Evolutionary conservation across 352 stramenopile genomes (phyloP), one percentile per base, ranked within the genome.

Genomic region (Phytopythium litorale): DNA sequence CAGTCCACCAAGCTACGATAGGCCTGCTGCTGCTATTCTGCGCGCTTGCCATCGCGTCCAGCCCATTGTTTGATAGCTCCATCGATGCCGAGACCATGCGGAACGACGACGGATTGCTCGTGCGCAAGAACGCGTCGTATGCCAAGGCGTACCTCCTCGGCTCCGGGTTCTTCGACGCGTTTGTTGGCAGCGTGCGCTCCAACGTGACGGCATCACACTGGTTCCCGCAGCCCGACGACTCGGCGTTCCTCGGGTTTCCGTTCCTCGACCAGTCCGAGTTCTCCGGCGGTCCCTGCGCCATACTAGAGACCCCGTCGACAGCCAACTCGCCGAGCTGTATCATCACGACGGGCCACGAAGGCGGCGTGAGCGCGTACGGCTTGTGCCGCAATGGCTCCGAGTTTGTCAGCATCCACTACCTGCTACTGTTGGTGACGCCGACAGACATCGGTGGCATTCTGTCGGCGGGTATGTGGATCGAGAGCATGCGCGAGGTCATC

Each of bases 81-180:
- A 65, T 78, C 25, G 70, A 78, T 48, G 55, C 70, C 0, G 70
- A 78, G 28, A 58, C 52, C 32, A 59, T 75, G 49, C 68, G 38
- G 2, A 67, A 75, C 40, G 59, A 75, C 56, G 64, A 65, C 33
- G 64, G 71, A 6, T 40, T 67, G 15, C 37, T 70, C 6, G 38
- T 75, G 33, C 73, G 73, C 43, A 78, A 78, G 60, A 78, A 78
- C 52, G 67, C 67, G 16, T 78, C 71, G 9, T 78, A 67, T 30
- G 71, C 71, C 25, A 71, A 67, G 6, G 71, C 71, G 0, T 75
- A 78, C 48, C 67, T 75, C 54, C 23, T 75, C 11, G 67, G 67
- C 16, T 37, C 51, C 0, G 71, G 71, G 0, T 75, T 78, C 46
- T 67, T 73, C 28, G 21, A 58, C 33, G 38, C 45, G 7, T 72